A percentile compares a stretch with the other conserved stretches of the same genome.
These are phyloP conservation scores for Nigrograna mackinnonii DNA, from an alignment of 2,329 filamentous ascomycete species.

Conservation along the genomic window DNA sequence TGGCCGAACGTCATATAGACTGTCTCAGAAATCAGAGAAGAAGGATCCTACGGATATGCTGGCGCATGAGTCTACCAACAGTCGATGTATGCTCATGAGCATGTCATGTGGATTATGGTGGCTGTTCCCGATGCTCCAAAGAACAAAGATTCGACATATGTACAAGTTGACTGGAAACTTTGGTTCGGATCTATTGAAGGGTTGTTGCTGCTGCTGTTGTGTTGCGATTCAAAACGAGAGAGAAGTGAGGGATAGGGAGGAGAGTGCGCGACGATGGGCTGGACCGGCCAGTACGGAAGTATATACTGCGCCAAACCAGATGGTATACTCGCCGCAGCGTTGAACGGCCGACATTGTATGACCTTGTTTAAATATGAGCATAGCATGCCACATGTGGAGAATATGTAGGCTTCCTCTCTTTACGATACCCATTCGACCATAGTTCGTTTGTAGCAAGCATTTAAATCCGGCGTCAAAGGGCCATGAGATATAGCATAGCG, in stretches of 20 bases:
- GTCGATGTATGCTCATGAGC: conserved; percentile 42
- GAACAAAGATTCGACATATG: conserved; percentile 43
- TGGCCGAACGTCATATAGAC: conserved; percentile 48
- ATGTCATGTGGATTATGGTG: conserved; percentile 41
- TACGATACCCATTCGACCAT: conserved; percentile 2
- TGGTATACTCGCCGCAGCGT: conserved; percentile 39
- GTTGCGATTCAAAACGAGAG: conserved; percentile 49
- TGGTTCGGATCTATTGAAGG: conserved; percentile 35
- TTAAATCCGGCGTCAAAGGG: no score
- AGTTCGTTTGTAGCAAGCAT: no score
- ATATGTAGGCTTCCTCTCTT: neutral
- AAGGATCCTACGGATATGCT: conserved; percentile 47
- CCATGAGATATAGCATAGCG: no score
- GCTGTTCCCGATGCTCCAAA: conserved; percentile 41
- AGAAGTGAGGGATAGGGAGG: conserved; percentile 49
- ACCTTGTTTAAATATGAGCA: no score
- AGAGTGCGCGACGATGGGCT: conserved; percentile 41
- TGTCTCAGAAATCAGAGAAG: conserved; percentile 40
- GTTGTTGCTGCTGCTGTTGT: conserved; percentile 47
- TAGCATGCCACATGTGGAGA: no score
- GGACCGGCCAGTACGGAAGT: conserved; percentile 39
- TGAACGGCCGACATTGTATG: no score
- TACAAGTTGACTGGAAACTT: conserved; percentile 48
- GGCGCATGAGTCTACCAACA: conserved; percentile 39
- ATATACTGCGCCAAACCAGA: conserved; percentile 31